Evolutionary conservation across 2,329 filamentous ascomycete species (phyloP).

Genomic region (Penicillium polonicum): DNA sequence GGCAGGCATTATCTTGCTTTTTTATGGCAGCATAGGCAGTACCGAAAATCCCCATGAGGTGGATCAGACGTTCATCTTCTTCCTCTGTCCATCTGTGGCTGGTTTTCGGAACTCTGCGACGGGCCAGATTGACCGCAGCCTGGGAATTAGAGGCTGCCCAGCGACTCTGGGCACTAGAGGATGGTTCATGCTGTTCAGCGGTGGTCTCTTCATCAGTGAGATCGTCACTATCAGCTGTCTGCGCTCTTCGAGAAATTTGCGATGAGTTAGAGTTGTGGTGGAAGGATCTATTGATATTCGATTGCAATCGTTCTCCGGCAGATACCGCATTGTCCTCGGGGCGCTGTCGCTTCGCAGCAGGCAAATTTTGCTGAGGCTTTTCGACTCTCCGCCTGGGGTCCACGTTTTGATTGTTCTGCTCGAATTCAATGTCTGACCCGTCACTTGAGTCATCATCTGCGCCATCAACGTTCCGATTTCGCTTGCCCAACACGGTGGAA

Average conservation of each 20-base stretch:
- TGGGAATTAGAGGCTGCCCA: not conserved
- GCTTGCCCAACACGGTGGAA: constrained; percentile 7
- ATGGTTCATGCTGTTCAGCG: not conserved
- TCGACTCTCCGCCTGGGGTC: constrained; percentile 34
- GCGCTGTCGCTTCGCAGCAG: constrained; percentile 11
- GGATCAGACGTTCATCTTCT: constrained; percentile 48
- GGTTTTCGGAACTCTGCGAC: not conserved
- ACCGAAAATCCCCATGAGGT: constrained; percentile 50
- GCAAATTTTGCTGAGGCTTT: constrained; percentile 24
- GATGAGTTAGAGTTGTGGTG: not conserved
- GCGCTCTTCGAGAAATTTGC: not conserved
- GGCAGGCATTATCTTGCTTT: constrained; percentile 31
- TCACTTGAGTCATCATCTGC: constrained; percentile 41
- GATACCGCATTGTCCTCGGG: not conserved
- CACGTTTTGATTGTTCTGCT: constrained; percentile 37
- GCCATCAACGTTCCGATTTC: constrained; percentile 11
- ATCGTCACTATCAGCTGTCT: not conserved
- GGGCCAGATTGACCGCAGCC: not conserved
- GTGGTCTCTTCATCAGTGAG: not conserved
- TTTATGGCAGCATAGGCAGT: constrained; percentile 50
- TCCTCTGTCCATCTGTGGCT: constrained; percentile 35
- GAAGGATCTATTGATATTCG: not conserved
- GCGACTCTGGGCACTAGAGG: not conserved
- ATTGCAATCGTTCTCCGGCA: constrained; percentile 8
- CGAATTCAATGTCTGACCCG: constrained; percentile 32